Evolutionary conservation across 345 rosid genomes (phyloP), one percentile per base, ranked within the genome.

Genomic region (Microthlaspi erraticum): DNA sequence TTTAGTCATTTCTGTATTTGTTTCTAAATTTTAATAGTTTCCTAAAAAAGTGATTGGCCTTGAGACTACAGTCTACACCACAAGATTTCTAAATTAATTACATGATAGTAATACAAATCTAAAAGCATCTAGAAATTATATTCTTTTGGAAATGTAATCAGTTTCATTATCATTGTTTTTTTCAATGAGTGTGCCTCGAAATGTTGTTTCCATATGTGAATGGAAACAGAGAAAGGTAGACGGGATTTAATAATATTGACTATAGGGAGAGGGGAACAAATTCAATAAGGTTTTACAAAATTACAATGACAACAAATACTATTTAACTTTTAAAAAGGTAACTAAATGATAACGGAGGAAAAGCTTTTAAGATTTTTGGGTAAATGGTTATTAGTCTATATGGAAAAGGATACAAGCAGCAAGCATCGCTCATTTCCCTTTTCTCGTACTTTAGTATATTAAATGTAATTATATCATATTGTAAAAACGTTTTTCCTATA

Each of bases 121-220:
- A 10, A 56, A 31, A 17, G 33, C 46, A 38, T 58, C 19, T 11
- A 58, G 33, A 26, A 26, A 26, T 5, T 26, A 2, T 26, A 26
- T 26, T 26, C 29, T 26, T 26, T 26, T 2, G 29, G 29, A 26
- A 26, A 26, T 11, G 12, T 60, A 26, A 43, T 66, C 63, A 23
- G 19, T 33, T 65, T 66, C 26, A 33, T 41, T 39, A 49, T 26
- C 39, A 56, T 55, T 55, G 10, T 32, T 18, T 57, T 42, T 45
- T 37, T 20, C 19, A 41, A 34, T 16, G 54, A 58, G 48, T 59
- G 48, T 59, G 26, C 37, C 33, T 59, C 45, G 39, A 60, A 49
- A 6, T 58, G 18, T 49, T 38, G 64, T 48, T 74, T 63, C 42
- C 72, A 51, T 20, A 42, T 74, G 78, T 74, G 78, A 74, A 74